Conservation (phyloP, 257 asterid species). For the Fraxinus cuspidata region DNA sequence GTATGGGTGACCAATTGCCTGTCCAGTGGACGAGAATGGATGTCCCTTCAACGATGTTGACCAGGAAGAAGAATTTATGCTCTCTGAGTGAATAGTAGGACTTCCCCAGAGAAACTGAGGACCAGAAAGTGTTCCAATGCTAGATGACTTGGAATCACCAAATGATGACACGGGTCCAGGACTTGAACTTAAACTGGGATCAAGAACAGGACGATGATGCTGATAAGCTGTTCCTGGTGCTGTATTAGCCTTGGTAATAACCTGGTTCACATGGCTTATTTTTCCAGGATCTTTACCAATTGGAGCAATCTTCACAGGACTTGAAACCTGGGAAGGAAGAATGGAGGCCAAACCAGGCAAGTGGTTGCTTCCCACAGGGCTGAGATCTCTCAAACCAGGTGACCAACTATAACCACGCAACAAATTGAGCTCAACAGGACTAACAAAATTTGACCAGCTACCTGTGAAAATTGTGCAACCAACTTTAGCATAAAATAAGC, state of each 20-base stretch:
- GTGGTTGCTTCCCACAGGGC: conserved; percentile 60
- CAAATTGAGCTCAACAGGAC: conserved; percentile 72
- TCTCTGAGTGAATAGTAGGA: conserved; percentile 64
- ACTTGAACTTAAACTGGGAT: conserved; percentile 56
- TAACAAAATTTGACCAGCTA: conserved; percentile 78
- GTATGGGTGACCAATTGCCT: conserved; percentile 52
- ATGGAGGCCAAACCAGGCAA: conserved; percentile 85
- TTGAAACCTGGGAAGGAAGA: conserved; percentile 62
- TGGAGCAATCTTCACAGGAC: conserved; percentile 84
- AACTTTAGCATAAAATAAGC: conserved; percentile 16
- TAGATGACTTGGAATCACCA: conserved; percentile 64
- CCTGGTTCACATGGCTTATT: conserved; percentile 42
- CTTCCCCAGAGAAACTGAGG: conserved; percentile 99
- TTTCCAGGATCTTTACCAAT: conserved; percentile 77
- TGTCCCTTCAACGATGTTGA: conserved; percentile 51
- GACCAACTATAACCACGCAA: conserved; percentile 56
- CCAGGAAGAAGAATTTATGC: conserved; percentile 52
- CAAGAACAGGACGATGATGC: conserved; percentile 48
- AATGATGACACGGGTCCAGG: conserved; percentile 59
- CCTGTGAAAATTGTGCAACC: conserved; percentile 41
- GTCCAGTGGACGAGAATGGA: conserved; percentile 48
- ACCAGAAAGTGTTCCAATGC: conserved; percentile 85
- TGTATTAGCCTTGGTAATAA: conserved; percentile 22
- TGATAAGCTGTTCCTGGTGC: conserved; percentile 37
- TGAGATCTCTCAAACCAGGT: conserved; percentile 53